A percentile compares a stretch with the other conserved stretches of the same genome.
Evolutionary conservation across 345 rosid species (phyloP).

Genomic region (Populus tremula): DNA sequence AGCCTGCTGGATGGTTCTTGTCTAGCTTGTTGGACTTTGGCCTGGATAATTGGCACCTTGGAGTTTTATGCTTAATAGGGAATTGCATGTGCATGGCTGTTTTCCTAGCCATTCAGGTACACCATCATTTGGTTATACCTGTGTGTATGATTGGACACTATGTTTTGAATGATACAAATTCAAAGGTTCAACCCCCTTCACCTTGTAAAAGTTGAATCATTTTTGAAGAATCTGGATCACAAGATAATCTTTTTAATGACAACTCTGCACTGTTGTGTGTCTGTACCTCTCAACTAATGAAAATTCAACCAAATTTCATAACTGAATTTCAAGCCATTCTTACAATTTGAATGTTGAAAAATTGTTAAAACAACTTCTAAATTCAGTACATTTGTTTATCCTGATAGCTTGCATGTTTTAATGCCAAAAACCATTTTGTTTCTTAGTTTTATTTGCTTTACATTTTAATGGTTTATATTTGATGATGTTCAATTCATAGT

Average conservation of each 20-base stretch:
- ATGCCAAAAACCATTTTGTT: background rate
- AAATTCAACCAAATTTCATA: too few species aligned
- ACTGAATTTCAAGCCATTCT: too few species aligned
- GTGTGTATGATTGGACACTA: background rate
- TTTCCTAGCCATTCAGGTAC: constrained; percentile 92
- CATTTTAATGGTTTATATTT: background rate
- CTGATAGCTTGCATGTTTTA: background rate
- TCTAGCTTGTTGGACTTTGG: constrained; percentile 57
- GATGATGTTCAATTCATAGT: constrained; percentile 15
- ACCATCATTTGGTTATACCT: background rate
- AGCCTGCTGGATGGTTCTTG: constrained; percentile 76
- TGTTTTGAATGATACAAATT: background rate
- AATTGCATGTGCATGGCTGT: constrained; percentile 98
- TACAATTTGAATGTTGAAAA: too few species aligned
- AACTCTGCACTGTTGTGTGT: too few species aligned
- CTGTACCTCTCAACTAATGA: too few species aligned
- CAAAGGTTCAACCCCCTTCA: background rate
- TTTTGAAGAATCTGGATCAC: too few species aligned
- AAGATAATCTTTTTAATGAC: too few species aligned
- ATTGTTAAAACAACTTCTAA: too few species aligned
- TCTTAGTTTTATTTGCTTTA: background rate
- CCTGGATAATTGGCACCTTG: constrained; percentile 76
- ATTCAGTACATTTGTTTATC: background rate
- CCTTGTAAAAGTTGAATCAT: background rate
- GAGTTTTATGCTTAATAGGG: constrained; percentile 91